Evolutionary conservation across 495 filamentous ascomycete genomes (phyloP).

Genomic region (Chaetomium tenue): DNA sequence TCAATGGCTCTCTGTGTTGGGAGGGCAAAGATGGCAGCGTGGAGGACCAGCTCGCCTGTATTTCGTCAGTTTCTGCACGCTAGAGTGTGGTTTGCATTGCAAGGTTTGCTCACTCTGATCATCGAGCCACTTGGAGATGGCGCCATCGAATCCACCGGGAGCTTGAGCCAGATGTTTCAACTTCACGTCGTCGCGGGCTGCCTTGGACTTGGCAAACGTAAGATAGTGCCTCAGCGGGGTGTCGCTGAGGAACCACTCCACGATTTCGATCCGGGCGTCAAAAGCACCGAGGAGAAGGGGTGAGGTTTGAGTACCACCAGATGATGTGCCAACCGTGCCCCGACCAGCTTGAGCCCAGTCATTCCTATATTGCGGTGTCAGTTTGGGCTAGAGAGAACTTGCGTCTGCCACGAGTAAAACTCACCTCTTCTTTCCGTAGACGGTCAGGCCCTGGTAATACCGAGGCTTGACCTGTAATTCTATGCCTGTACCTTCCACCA

Average conservation of each 20-base stretch:
- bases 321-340: conserved; percentile 30
- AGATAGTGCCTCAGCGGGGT: conserved; percentile 60
- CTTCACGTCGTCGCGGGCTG: conserved; percentile 51
- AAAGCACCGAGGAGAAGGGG: conserved; percentile 60
- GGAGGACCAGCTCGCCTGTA: conserved; percentile 61
- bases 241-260: conserved; percentile 70
- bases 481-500: conserved; percentile 59
- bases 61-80: conserved; percentile 28
- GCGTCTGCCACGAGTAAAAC: conserved; percentile 31
- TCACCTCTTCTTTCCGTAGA: conserved; percentile 68
- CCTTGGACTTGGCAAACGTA: conserved; percentile 59
- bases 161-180: conserved; percentile 55
- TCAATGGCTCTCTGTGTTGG: conserved; percentile 41
- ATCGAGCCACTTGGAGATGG: conserved; percentile 60
- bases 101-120: conserved; percentile 43
- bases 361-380: conserved; percentile 26
- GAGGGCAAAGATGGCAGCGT: conserved; percentile 58
- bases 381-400: no score
- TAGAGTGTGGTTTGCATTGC: background rate
- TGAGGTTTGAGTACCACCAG: conserved; percentile 37
- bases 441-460: conserved; percentile 69
- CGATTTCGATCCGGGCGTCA: conserved; percentile 55
- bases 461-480: conserved; percentile 58
- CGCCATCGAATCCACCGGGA: conserved; percentile 57
- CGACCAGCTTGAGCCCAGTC: conserved; percentile 60